Evolutionary conservation across 2,329 filamentous ascomycete species (phyloP), one percentile per base, ranked within the genome.

Genomic region (Camptophora hylomeconis): DNA sequence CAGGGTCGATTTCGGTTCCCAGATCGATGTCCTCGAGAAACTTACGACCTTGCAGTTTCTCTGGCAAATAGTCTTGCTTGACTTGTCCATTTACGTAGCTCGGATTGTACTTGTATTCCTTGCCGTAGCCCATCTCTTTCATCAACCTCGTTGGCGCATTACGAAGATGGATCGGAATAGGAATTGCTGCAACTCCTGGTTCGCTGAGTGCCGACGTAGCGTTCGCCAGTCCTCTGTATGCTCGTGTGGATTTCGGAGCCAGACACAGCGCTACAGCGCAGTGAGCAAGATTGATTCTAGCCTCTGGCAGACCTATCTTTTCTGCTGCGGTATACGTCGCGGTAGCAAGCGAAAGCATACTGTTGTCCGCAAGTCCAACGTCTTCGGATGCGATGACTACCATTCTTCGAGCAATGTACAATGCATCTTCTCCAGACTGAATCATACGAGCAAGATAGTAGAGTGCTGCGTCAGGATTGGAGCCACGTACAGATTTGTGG

Each of bases 371-470:
- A 0, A 95, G 60, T 0, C 87, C 89, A 20, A 95, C 73, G 48
- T 98, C 89, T 52, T 98, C 89, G 2, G 80, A 89, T 1, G 89
- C 87, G 29, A 95, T 84, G 8, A 95, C 86, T 5, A 98, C 78
- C 65, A 98, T 81, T 18, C 89, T 77, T 2, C 89, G 74, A 4
- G 89, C 87, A 31, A 98, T 76, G 54, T 87, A 95, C 1, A 94
- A 64, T 0, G 87, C 82, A 45, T 95, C 89, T 54, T 95, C 87
- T 35, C 87, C 87, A 0, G 81, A 89, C 47, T 92, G 80, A 4
- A 98, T 71, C 89, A 98, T 98, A 19, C 89, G 77, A 0, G 81
- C 82, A 2, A 98, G 72, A 52, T 95, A 98, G 60, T 95, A 98
- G 2, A 98, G 67, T 0, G 87, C 70, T 0, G 87, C 89, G 52